Conservation (phyloP, 225 moss, liverwort and hornwort genomes). For the Sphagnum tenellum region DNA sequence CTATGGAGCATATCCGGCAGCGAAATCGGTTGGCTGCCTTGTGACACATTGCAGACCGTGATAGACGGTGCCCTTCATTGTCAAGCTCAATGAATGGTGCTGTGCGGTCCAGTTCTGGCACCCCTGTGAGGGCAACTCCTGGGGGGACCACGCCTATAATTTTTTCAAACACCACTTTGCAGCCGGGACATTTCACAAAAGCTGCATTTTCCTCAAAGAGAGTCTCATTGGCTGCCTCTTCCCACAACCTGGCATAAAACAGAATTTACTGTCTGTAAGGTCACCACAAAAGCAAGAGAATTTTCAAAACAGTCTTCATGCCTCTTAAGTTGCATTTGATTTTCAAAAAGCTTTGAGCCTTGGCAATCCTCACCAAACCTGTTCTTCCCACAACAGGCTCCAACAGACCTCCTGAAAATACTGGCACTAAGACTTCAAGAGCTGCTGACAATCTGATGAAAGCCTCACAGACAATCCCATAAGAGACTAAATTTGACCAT, state of each 20-base stretch:
- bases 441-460: too few species aligned
- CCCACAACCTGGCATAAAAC: slow-evolving; percentile 34
- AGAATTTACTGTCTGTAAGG: not conserved
- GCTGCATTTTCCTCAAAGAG: slow-evolving; percentile 36
- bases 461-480: too few species aligned
- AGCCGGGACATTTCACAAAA: slow-evolving; percentile 55
- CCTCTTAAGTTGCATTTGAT: too few species aligned
- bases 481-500: too few species aligned
- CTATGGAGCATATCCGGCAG: slow-evolving; percentile 42
- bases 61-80: slow-evolving; percentile 35
- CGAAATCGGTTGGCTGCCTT: slow-evolving; percentile 55
- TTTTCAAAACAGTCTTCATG: too few species aligned
- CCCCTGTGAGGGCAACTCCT: slow-evolving; percentile 50
- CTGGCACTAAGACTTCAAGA: too few species aligned
- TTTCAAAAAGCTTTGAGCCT: too few species aligned
- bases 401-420: too few species aligned
- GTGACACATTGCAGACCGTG: slow-evolving; percentile 47
- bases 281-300: too few species aligned
- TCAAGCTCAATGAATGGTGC: slow-evolving; percentile 51
- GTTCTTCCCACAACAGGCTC: too few species aligned
- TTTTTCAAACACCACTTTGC: slow-evolving; percentile 51
- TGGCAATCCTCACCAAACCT: too few species aligned
- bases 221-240: slow-evolving; percentile 42
- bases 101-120: slow-evolving; percentile 56
- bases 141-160: slow-evolving; percentile 41